phyloP scores from a whole-genome alignment of 2,329 filamentous ascomycete genomes.

The Fusarium subtropicale region DNA sequence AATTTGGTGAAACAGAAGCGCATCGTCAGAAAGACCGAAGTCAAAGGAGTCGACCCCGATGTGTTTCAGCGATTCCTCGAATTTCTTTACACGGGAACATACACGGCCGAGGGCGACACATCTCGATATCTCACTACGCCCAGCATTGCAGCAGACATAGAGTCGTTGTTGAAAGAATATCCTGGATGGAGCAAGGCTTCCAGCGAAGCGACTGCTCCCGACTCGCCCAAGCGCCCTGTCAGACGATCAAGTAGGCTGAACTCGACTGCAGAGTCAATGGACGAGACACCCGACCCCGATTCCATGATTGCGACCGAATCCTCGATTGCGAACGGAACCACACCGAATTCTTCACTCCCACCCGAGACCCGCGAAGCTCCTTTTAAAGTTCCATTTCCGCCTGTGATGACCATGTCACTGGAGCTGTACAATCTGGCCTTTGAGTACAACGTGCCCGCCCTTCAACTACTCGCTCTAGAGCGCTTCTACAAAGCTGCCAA shows the following conservation, averaged over 20 bases:
- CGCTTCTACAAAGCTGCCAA: constrained; percentile 47
- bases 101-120: constrained; percentile 18
- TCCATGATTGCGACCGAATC: no score
- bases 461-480: constrained; percentile 48
- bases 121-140: neutral
- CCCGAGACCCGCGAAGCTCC: neutral
- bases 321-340: no score
- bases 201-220: neutral
- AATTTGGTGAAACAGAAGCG: constrained; percentile 4
- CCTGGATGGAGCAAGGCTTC: neutral
- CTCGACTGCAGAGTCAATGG: neutral
- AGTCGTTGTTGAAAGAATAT: constrained; percentile 4
- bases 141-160: constrained; percentile 12
- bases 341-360: neutral
- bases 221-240: neutral
- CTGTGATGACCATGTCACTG: constrained; percentile 35
- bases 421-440: constrained; percentile 53
- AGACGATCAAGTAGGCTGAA: constrained; percentile 19
- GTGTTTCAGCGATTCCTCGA: constrained; percentile 47
- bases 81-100: constrained; percentile 50
- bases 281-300: neutral
- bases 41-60: constrained; percentile 49
- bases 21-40: constrained; percentile 25
- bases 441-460: constrained; percentile 51
- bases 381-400: neutral